Percentiles rank a stretch among this genome's conserved stretches.
Conservation (phyloP, 768 basidiomycete genomes). For the Crassisporium funariophilum region DNA sequence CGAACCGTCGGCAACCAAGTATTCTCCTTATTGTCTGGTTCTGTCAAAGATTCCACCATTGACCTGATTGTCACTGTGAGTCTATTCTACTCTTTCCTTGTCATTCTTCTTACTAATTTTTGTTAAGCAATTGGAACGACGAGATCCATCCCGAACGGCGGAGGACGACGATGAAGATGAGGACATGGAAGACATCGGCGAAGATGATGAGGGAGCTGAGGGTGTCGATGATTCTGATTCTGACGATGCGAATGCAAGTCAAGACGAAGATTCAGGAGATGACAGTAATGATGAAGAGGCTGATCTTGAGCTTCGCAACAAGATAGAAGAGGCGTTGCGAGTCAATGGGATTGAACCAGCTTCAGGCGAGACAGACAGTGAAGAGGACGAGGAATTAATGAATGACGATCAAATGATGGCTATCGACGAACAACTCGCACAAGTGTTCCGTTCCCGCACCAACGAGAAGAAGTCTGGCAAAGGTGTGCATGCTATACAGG, state of each 20-base stretch:
- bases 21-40: slow-evolving; percentile 71
- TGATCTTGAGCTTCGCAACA: slow-evolving; percentile 65
- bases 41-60: slow-evolving; percentile 68
- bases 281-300: slow-evolving; percentile 48
- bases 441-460: slow-evolving; percentile 75
- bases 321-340: slow-evolving; percentile 64
- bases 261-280: slow-evolving; percentile 34
- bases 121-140: slow-evolving; percentile 80
- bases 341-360: slow-evolving; percentile 60
- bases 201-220: slow-evolving; percentile 32
- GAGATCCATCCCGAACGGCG: slow-evolving; percentile 57
- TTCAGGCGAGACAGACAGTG: slow-evolving; percentile 58
- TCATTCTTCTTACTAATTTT: slow-evolving; percentile 3
- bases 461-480: slow-evolving; percentile 64
- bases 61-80: slow-evolving; percentile 82
- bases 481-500: slow-evolving; percentile 51
- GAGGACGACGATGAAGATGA: slow-evolving; percentile 48
- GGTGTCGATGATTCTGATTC: slow-evolving; percentile 36
- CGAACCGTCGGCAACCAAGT: slow-evolving; percentile 79
- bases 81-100: slow-evolving; percentile 13
- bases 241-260: slow-evolving; percentile 37
- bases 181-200: slow-evolving; percentile 35
- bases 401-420: slow-evolving; percentile 99
- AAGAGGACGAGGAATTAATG: slow-evolving; percentile 76
- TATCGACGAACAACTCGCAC: slow-evolving; percentile 88